These are phyloP conservation scores for Rhododendron griersonianum DNA, from an alignment of 148 eudicot genomes.

Conservation along the genomic window DNA sequence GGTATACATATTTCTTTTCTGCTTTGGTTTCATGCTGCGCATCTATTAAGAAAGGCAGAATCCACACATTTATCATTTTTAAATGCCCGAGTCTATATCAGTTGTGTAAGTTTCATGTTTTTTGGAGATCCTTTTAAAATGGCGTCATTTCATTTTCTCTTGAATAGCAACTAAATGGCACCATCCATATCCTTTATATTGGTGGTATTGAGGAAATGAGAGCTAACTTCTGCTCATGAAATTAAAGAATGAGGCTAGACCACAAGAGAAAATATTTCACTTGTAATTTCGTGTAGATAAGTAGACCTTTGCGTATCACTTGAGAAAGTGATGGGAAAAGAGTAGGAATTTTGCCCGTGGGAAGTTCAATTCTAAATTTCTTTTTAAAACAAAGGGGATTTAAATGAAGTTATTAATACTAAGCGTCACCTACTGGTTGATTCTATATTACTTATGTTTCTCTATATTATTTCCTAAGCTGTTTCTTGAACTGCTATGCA, in stretches of 20 bases:
- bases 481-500: neutral
- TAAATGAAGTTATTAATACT: neutral
- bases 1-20: neutral
- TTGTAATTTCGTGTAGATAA: neutral
- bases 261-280: neutral
- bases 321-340: neutral
- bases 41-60: no score
- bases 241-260: neutral
- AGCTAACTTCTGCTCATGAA: neutral
- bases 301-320: neutral
- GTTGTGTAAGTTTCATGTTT: neutral
- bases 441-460: conserved; percentile 2
- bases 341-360: neutral
- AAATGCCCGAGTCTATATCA: neutral
- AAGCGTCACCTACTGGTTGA: neutral
- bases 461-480: neutral
- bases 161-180: neutral
- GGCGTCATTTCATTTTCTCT: neutral
- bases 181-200: neutral
- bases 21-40: neutral
- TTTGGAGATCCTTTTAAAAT: neutral
- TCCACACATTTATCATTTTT: no score
- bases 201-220: conserved; percentile 2
- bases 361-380: neutral
- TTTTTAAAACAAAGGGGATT: neutral